Evolutionary conservation across 2,329 filamentous ascomycete genomes (phyloP).

Genomic region (Talaromyces sp.): DNA sequence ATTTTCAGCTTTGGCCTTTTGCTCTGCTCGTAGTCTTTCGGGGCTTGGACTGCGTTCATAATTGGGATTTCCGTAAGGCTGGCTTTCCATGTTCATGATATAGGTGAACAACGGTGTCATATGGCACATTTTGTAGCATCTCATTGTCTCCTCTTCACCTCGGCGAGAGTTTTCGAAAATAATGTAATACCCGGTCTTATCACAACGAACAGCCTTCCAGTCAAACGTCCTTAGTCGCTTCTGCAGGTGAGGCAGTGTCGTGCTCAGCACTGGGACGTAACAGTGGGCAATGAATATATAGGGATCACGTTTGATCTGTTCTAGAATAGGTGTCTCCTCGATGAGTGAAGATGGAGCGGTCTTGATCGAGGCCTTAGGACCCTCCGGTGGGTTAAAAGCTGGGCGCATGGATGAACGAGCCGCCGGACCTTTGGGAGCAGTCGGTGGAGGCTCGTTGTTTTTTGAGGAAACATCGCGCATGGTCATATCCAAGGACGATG

Average conservation of each 20-base stretch:
- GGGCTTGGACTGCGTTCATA: conserved; percentile 50
- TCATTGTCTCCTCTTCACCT: conserved; percentile 73
- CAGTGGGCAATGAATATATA: conserved; percentile 87
- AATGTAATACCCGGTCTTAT: conserved; percentile 84
- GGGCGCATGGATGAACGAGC: conserved; percentile 42
- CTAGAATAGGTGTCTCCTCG: conserved; percentile 61
- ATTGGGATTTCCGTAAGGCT: conserved; percentile 60
- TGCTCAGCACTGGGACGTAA: conserved; percentile 78
- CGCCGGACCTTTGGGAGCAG: conserved; percentile 80
- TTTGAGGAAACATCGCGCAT: conserved; percentile 37
- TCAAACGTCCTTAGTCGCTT: conserved; percentile 79
- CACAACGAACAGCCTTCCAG: conserved; percentile 75
- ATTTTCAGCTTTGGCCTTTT: conserved; percentile 59
- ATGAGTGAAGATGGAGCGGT: conserved; percentile 46
- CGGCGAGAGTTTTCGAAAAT: conserved; percentile 74
- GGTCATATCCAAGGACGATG: conserved; percentile 23
- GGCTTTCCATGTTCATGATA: conserved; percentile 83
- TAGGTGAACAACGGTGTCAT: conserved; percentile 87
- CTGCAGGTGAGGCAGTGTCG: conserved; percentile 84
- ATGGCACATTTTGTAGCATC: conserved; percentile 73
- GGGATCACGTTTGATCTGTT: conserved; percentile 69
- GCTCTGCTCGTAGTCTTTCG: conserved; percentile 38
- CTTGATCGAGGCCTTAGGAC: conserved; percentile 34
- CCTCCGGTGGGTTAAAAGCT: conserved; percentile 26
- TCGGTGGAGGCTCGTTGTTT: conserved; percentile 65